Conservation (phyloP, 2,329 filamentous ascomycete species). For the Mycocentrospora acerina region DNA sequence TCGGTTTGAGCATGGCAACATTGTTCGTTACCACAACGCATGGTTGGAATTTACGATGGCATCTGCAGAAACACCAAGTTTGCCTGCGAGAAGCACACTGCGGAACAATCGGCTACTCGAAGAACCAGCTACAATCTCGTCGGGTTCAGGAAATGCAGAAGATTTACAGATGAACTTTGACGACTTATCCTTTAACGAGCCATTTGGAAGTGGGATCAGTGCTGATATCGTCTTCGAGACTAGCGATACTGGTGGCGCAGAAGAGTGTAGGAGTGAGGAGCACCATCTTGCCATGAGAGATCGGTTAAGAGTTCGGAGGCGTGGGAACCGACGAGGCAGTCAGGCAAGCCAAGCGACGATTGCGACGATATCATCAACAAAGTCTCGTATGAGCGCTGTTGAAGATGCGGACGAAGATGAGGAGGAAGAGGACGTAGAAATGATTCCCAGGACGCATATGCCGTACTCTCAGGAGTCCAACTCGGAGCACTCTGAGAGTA, state of each 20-base stretch:
- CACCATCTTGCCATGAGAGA: conserved; percentile 16
- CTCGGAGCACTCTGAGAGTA: conserved; percentile 30
- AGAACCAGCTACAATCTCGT: conserved; percentile 14
- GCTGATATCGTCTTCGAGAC: conserved; percentile 34
- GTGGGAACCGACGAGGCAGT: conserved; percentile 28
- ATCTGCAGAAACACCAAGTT: conserved; percentile 10
- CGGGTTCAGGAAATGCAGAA: conserved; percentile 9
- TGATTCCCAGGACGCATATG: conserved; percentile 42
- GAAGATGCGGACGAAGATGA: conserved; percentile 38
- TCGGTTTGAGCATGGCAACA: conserved; percentile 63
- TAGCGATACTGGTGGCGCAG: conserved; percentile 20
- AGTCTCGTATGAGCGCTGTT: conserved; percentile 44
- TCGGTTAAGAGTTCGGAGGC: conserved; percentile 36
- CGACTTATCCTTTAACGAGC: conserved; percentile 19
- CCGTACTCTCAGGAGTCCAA: conserved; percentile 19
- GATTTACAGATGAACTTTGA: conserved; percentile 16
- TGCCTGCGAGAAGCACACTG: conserved; percentile 10
- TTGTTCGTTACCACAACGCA: conserved; percentile 66
- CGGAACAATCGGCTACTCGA: conserved; percentile 27
- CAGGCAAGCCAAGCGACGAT: conserved; percentile 42
- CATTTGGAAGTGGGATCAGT: conserved; percentile 17
- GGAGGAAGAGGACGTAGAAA: conserved; percentile 53
- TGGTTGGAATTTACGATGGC: conserved; percentile 58
- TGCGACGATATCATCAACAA: conserved; percentile 41
- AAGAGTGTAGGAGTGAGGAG: conserved; percentile 11